phyloP scores from a whole-genome alignment of 495 filamentous ascomycete species.

The Xylaria flabelliformis region DNA sequence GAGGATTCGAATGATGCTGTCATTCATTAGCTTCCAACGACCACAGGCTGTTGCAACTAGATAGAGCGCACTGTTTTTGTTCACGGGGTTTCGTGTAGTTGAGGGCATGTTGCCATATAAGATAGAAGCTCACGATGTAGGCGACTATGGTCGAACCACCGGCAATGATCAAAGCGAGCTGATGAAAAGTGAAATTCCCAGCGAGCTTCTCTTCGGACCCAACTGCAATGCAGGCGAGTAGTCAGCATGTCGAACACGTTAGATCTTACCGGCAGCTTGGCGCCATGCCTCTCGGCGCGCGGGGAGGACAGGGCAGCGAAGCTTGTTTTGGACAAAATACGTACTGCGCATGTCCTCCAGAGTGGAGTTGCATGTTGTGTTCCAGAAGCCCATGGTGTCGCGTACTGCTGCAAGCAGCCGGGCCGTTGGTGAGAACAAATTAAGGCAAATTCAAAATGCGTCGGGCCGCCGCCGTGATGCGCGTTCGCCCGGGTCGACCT shows the following conservation, averaged over 20 bases:
- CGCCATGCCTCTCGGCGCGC: conserved; percentile 35
- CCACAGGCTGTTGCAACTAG: conserved; percentile 12
- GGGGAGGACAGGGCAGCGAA: conserved; percentile 26
- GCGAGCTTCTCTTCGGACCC: conserved; percentile 50
- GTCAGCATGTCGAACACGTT: conserved; percentile 31
- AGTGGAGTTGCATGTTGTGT: conserved; percentile 59
- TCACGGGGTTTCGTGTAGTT: conserved; percentile 85
- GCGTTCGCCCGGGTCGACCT: neutral
- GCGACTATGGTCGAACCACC: conserved; percentile 63
- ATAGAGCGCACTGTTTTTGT: conserved; percentile 72
- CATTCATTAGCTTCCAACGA: conserved; percentile 23
- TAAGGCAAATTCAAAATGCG: neutral
- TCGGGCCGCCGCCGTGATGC: conserved; percentile 14
- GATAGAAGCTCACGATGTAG: conserved; percentile 60
- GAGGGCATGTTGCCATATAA: conserved; percentile 78
- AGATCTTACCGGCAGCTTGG: conserved; percentile 33
- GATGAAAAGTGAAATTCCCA: conserved; percentile 61
- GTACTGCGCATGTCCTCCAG: conserved; percentile 63
- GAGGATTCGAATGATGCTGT: conserved; percentile 83
- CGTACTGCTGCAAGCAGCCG: neutral
- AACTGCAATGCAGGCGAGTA: conserved; percentile 32
- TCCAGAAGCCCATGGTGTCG: conserved; percentile 32
- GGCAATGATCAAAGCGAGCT: conserved; percentile 58
- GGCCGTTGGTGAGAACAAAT: neutral
- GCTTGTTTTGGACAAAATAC: conserved; percentile 37